Evolutionary conservation across 2,329 filamentous ascomycete genomes (phyloP).

Genomic region (Fusarium sterilihyphosum): DNA sequence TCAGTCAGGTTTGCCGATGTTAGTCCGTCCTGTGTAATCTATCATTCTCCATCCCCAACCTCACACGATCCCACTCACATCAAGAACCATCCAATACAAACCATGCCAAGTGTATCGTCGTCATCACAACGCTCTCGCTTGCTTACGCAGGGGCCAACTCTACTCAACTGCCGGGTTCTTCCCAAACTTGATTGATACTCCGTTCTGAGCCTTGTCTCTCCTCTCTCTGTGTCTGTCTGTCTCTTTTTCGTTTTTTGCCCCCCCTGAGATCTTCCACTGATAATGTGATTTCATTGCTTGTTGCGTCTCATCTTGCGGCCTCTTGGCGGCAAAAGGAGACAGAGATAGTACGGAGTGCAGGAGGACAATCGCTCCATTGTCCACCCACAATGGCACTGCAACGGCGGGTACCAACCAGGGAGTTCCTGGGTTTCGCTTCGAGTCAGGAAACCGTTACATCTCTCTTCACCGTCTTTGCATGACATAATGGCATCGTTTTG

Average conservation of each 20-base stretch:
- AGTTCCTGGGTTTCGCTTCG: conserved; percentile 11
- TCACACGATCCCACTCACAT: conserved; percentile 7
- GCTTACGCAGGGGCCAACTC: conserved; percentile 20
- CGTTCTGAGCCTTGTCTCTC: background rate
- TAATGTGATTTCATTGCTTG: conserved; percentile 7
- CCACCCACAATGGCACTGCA: conserved; percentile 39
- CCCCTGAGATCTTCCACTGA: conserved; percentile 28
- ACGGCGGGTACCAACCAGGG: conserved; percentile 29
- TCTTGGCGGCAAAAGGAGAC: conserved; percentile 33
- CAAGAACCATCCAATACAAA: conserved; percentile 11
- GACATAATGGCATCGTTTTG: background rate
- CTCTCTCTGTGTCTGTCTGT: background rate
- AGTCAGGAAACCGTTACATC: conserved; percentile 22
- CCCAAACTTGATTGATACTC: conserved; percentile 9
- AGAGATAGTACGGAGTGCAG: conserved; percentile 2
- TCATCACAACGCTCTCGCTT: conserved; percentile 15
- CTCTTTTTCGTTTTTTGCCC: background rate
- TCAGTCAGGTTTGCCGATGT: conserved; percentile 5
- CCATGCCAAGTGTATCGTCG: conserved; percentile 12
- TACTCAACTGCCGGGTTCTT: conserved; percentile 24
- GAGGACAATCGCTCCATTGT: conserved; percentile 29
- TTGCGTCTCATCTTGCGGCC: conserved; percentile 17
- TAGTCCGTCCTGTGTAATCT: conserved; percentile 9
- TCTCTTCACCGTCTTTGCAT: conserved; percentile 30
- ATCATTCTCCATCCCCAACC: background rate